Evolutionary conservation across 75 land plant genomes (phyloP).

Genomic region (Azolla pinnata): DNA sequence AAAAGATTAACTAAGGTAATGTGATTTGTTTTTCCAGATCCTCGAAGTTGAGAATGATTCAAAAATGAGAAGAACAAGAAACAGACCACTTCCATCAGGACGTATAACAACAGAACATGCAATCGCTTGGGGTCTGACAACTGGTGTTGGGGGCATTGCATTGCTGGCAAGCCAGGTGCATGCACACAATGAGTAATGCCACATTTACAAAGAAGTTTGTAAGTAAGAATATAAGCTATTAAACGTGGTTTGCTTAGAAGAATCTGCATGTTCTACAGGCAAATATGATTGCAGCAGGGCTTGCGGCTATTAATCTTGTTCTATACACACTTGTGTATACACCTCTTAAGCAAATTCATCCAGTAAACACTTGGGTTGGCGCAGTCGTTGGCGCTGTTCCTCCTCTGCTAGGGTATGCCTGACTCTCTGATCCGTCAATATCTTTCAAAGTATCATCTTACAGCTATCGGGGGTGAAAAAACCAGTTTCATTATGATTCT

Average conservation of each 20-base stretch:
- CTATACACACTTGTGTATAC: conserved; percentile 88
- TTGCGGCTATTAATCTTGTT: conserved; percentile 74
- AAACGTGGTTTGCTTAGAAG: not conserved
- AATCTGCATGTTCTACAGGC: conserved; percentile 45
- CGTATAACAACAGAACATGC: conserved; percentile 70
- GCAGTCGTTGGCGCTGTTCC: conserved; percentile 97
- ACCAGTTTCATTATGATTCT: too few species aligned
- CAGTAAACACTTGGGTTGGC: conserved; percentile 94
- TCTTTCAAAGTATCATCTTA: too few species aligned
- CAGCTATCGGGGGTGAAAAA: too few species aligned
- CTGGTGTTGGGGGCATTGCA: conserved; percentile 60
- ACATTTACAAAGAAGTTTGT: not conserved
- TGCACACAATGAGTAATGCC: not conserved
- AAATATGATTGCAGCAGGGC: conserved; percentile 76
- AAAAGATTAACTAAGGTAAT: not conserved
- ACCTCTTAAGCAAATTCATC: conserved; percentile 91
- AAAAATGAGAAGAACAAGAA: conserved; percentile 76
- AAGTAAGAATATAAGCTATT: not conserved
- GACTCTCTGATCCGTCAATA: not conserved
- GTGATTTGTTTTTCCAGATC: conserved; percentile 33
- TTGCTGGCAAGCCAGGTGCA: conserved; percentile 59
- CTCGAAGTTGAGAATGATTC: conserved; percentile 84
- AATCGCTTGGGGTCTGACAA: conserved; percentile 51
- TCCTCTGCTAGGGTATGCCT: conserved; percentile 79
- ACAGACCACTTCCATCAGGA: conserved; percentile 86